phyloP scores from a whole-genome alignment of 176 grass and related monocot species.

The Oryza brachyantha region DNA sequence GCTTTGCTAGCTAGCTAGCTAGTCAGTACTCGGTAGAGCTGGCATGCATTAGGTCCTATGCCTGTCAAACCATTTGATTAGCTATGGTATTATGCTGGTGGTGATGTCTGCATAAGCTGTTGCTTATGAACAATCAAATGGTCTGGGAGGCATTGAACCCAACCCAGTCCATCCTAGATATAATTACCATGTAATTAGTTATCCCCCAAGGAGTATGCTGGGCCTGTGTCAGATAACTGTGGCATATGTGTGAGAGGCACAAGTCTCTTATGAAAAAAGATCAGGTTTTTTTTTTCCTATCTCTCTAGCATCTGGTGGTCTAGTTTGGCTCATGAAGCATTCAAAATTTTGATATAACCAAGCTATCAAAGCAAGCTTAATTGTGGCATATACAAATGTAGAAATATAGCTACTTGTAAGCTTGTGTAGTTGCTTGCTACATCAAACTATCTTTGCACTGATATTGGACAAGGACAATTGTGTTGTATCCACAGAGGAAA shows the following conservation, averaged over 20 bases:
- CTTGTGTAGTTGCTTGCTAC: constrained; percentile 9
- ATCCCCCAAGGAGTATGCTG: constrained; percentile 2
- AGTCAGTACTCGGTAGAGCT: constrained; percentile 11
- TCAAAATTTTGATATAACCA: not conserved
- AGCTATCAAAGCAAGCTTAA: not conserved
- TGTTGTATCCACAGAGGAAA: constrained; percentile 37
- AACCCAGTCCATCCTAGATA: constrained; percentile 34
- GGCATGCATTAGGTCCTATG: constrained; percentile 20
- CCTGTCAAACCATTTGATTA: constrained; percentile 32
- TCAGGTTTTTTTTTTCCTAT: not conserved
- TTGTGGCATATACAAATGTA: constrained; percentile 31
- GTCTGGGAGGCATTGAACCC: constrained; percentile 27
- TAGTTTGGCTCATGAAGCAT: constrained; percentile 25
- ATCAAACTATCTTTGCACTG: constrained; percentile 5
- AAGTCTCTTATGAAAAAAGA: constrained; percentile 1
- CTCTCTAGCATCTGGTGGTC: constrained; percentile 14
- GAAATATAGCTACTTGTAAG: not conserved
- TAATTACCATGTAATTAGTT: constrained; percentile 28
- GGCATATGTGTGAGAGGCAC: constrained; percentile 3
- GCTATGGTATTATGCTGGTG: not conserved
- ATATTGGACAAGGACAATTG: constrained; percentile 23
- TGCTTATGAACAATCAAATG: constrained; percentile 33
- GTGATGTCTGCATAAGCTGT: constrained; percentile 28
- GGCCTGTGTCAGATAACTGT: constrained; percentile 16
- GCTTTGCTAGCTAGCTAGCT: too few species aligned